Evolutionary conservation across 768 basidiomycete species (phyloP), one percentile per base, ranked within the genome.

Genomic region (Sarcodon aspratus): DNA sequence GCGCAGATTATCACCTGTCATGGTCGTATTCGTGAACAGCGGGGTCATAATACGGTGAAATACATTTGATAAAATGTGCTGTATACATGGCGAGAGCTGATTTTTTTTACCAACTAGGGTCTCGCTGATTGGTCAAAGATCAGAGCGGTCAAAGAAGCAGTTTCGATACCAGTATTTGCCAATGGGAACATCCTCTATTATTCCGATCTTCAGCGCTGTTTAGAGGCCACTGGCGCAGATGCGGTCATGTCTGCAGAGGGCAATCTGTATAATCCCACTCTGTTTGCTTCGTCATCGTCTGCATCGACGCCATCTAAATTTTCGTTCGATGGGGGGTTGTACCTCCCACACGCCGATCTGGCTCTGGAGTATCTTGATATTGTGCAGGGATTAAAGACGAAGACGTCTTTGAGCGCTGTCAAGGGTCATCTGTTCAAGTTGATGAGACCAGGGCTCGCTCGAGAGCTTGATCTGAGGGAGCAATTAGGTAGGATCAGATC

Each of bases 231-330:
- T 0, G 90, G 92, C 11, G 85, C 80, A 6, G 92, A 96, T 58
- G 95, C 80, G 0, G 82, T 98, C 50, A 96, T 97, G 93, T 83
- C 80, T 38, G 96, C 94, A 1, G 96, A 96, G 67, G 94, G 90
- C 0, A 83, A 94, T 53, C 70, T 99, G 0, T 96, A 96, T 62
- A 97, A 99, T 59, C 85, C 89, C 0, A 81, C 91, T 0, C 60
- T 97, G 10, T 97, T 89, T 56, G 64, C 66, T n/a, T 49, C 56
- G 15, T 51, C 59, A 6, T n/a, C n/a, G n/a, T n/a, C n/a, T n/a
- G 50, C 52, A 1, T 38, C 48, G 1, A 43, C 52, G 2, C 3
- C 46, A 27, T 63, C 31, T 33, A 59, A 58, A 7, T 50, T 59
- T 2, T 63, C 71, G n/a, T 52, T 48, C n/a, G 58, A 66, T 40